Percentiles rank a stretch among this genome's conserved stretches.
Evolutionary conservation across 208 protist species (phyloP).

Genomic region (Paratrypanosoma confusum): DNA sequence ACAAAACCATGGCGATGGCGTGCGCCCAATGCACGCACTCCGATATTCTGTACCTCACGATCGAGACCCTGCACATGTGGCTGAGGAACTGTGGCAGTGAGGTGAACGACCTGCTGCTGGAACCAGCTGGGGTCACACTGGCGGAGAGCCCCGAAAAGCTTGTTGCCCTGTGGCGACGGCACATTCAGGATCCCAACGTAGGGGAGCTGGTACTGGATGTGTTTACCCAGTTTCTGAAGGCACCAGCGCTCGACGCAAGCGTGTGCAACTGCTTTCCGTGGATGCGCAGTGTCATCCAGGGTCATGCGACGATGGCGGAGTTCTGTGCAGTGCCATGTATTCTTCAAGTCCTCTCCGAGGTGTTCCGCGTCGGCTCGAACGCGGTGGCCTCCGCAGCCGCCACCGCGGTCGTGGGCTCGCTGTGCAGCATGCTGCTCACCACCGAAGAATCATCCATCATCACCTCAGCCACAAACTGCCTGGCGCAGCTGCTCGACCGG

Average conservation of each 20-base stretch:
- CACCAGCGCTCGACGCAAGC: constrained; percentile 2
- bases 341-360: constrained; percentile 7
- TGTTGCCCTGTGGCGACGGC: constrained; percentile 22
- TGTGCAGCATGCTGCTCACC: constrained; percentile 35
- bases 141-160: not conserved
- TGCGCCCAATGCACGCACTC: not conserved
- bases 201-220: constrained; percentile 27
- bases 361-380: constrained; percentile 17
- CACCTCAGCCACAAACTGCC: constrained; percentile 24
- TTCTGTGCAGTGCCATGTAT: constrained; percentile 12
- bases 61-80: not conserved
- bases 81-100: not conserved
- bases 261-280: constrained; percentile 9
- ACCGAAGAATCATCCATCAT: constrained; percentile 47
- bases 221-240: constrained; percentile 18
- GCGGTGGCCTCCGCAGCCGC: constrained; percentile 13
- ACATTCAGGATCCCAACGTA: constrained; percentile 56
- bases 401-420: constrained; percentile 13
- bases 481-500: constrained; percentile 32
- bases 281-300: constrained; percentile 8
- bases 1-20: not conserved
- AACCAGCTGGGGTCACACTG: not conserved
- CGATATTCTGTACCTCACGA: not conserved
- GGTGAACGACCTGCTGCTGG: not conserved
- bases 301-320: constrained; percentile 3